Evolutionary conservation across 106 monocot genomes (phyloP), one percentile per base, ranked within the genome.

Genomic region (Allium cepa): DNA sequence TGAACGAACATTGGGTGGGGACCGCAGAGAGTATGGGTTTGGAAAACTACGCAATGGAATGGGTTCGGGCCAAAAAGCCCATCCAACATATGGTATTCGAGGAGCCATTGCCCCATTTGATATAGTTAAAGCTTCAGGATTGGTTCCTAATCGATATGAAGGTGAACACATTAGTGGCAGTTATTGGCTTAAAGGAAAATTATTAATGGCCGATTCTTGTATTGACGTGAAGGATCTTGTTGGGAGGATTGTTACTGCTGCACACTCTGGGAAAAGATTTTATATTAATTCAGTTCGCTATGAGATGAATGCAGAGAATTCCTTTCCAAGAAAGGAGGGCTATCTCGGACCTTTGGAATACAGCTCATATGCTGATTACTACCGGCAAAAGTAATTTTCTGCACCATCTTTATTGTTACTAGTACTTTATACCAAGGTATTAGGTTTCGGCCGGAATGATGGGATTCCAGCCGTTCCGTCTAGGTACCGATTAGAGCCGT

Each of bases 1-100:
- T 79, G 97, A 99, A 69, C 73, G 92, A 63, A 85, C 97, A 7
- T 82, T 99, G 67, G 97, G 97, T 22, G 97, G 97, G 7, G 97
- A 99, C 73, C 76, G 92, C 65, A 92, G 97, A 71, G 97, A 99
- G 67, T 99, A 99, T 80, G 92, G 97, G 7, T 99, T 92, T 83
- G 89, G 87, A n/a, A 99, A 92, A 68, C 59, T 99, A 50, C 86
- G 89, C 45, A 76, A 87, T 77, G 85, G 91, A 17, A 81, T 87
- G 81, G 72, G 73, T 12, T 74, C 80, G 77, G 88, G 86, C 57
- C 88, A 84, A 15, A 97, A 92, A 72, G 28, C 61, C 17, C 97
- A 99, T 47, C 97, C 97, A 27, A 99, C 97, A 56, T 99, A 99
- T 81, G 97, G 97, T 67, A 90, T 99, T 52, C 84, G 97, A 71